Base-by-base conservation (phyloP, 208 protist species). In the Trypanosoma grayi region DNA sequence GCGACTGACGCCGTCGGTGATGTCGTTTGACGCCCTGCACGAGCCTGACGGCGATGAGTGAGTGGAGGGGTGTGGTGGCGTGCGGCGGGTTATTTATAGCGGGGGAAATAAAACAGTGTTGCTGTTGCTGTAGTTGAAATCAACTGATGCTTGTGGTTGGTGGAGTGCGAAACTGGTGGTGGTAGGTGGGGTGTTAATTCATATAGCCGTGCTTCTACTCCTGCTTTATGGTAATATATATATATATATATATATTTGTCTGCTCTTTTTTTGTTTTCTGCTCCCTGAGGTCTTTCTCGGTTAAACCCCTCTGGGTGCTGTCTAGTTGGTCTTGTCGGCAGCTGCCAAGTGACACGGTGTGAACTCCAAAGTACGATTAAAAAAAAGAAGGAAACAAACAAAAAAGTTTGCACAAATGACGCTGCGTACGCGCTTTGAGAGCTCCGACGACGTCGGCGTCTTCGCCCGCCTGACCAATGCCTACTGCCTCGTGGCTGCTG, bases 391-490 rank as follows among this genome's bases (percentile, higher is more conserved):
- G 22, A 7, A 37, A 30, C 22, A 57, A 41, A 47, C 25, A 30
- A 64, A 27, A 46, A 47, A 8, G 46, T 27, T 16, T 2, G 13
- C 0, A 59, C 47, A 27, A 4, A 97, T 97, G 93, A 92, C 89
- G 30, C 79, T 96, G 18, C 92, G 98, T 74, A 91, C 90, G 36
- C 90, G 98, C 70, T 99, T 98, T 77, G 98, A 99, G 79, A 99
- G 98, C 81, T 98, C 85, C 66, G 97, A 95, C 60, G 99, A 99
- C 68, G 94, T 99, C 57, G 99, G 99, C 59, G 98, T 99, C 18
- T 99, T 99, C 66, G 67, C 98, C 11, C 87, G 86, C 48, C 86
- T 99, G 16, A 99, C 99, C 40, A 99, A 99, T 78, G 81, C 85
- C 18, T 99, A 99, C 85, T 99, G 98, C 77, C 77, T 99, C 0